Evolutionary conservation across 352 stramenopile genomes (phyloP), one percentile per base, ranked within the genome.

Genomic region (Pythium aristosporum): DNA sequence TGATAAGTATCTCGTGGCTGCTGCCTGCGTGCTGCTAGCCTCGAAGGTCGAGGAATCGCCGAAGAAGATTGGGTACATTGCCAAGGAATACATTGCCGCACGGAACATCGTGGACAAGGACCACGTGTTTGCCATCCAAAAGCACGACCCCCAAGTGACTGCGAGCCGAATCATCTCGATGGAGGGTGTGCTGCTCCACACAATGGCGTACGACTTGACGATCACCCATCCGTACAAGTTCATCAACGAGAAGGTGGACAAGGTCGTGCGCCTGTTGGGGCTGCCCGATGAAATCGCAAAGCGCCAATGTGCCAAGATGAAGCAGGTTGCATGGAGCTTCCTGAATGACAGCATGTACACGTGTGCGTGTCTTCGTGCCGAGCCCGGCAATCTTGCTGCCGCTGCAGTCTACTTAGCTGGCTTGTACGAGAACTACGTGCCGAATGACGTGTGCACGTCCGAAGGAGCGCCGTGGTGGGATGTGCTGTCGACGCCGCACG

Each of bases 281-380:
- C 66, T 92, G 21, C 79, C 66, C 21, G 77, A 87, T 44, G 70
- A 76, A 32, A 63, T 73, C 28, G 69, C 72, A 10, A 91, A 88
- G 65, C 66, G 74, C 36, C 71, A 88, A 57, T 87, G 76, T 60
- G 81, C 75, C 28, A 92, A 94, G 67, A 85, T 96, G 50, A 90
- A 92, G 52, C 85, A 93, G 71, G 85, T 91, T 30, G 81, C 87
- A 0, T 96, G 88, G 88, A 95, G 81, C 49, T 95, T 96, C 58
- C 65, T 96, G 37, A 96, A 96, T 64, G 88, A 96, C 66, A 92
- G 83, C 60, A 84, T 87, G 34, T 94, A 92, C 70, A 96, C 88
- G 20, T 67, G 82, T 51, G 79, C 90, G 59, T 96, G 88, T 69
- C 76, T 96, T 57, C 80, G 85, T 23, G 72, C 88, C 1, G 80